Evolutionary conservation across 164 flowering plant species (phyloP).

Genomic region (Berberis thunbergii): DNA sequence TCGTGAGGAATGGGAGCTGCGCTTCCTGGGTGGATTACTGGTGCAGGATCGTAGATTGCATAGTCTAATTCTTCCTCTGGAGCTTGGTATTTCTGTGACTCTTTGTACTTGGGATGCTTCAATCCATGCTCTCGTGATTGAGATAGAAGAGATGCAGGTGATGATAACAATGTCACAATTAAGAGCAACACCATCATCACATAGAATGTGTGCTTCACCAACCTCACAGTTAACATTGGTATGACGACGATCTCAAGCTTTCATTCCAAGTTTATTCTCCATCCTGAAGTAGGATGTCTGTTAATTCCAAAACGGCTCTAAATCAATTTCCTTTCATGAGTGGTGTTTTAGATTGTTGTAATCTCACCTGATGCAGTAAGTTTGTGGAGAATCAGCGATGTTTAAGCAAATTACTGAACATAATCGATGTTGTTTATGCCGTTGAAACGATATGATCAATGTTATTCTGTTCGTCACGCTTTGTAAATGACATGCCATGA

Average conservation of each 20-base stretch:
- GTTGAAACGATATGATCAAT: too few species aligned
- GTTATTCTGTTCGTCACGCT: too few species aligned
- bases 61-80: slow-evolving; percentile 17
- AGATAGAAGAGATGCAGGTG: slow-evolving; percentile 4
- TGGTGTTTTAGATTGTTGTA: not conserved
- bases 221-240: slow-evolving; percentile 6
- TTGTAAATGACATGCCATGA: too few species aligned
- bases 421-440: too few species aligned
- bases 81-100: not conserved
- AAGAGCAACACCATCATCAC: slow-evolving; percentile 10
- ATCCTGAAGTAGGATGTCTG: not conserved
- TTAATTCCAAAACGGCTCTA: not conserved
- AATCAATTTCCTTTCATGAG: not conserved
- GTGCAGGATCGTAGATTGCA: slow-evolving; percentile 22
- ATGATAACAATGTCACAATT: slow-evolving; percentile 4
- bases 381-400: not conserved
- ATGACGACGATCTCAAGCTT: not conserved
- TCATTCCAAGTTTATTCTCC: not conserved
- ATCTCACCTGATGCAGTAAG: not conserved
- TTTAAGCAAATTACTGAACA: too few species aligned
- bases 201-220: slow-evolving; percentile 10
- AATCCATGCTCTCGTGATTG: not conserved
- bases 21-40: slow-evolving; percentile 13
- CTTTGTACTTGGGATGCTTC: not conserved
- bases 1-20: slow-evolving; percentile 3